Conservation (phyloP, 345 rosid species). For the Nasturtium officinale region DNA sequence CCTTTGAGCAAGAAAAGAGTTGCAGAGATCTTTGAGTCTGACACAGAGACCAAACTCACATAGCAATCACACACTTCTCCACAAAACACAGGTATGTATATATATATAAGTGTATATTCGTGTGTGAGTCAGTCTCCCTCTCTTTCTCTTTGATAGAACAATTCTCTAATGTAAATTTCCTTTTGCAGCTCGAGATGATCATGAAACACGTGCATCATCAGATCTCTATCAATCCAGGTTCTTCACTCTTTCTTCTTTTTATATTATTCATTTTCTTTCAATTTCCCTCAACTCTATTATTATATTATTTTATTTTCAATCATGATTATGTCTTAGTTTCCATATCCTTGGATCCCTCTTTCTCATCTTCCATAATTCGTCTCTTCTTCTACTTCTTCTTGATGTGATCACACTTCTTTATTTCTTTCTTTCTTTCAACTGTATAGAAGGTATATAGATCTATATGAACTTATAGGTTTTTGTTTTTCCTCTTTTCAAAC, state of each 20-base stretch:
- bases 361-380: slow-evolving; percentile 41
- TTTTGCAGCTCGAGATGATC: slow-evolving; percentile 61
- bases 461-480: slow-evolving; percentile 18
- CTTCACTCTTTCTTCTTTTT: slow-evolving; percentile 45
- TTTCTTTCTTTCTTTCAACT: slow-evolving; percentile 15
- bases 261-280: slow-evolving; percentile 33
- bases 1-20: slow-evolving; percentile 51
- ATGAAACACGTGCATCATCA: slow-evolving; percentile 77
- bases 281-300: slow-evolving; percentile 34
- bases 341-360: slow-evolving; percentile 40
- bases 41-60: slow-evolving; percentile 57
- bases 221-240: slow-evolving; percentile 74
- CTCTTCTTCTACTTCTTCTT: slow-evolving; percentile 30
- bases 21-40: slow-evolving; percentile 70
- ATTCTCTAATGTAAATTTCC: slow-evolving; percentile 44
- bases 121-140: slow-evolving; percentile 31
- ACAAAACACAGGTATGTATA: slow-evolving; percentile 40
- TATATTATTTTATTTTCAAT: slow-evolving; percentile 47
- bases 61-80: slow-evolving; percentile 47
- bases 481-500: neutral
- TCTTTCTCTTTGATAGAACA: slow-evolving; percentile 38
- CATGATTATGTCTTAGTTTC: slow-evolving; percentile 51
- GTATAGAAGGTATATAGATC: slow-evolving; percentile 16
- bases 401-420: slow-evolving; percentile 32
- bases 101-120: slow-evolving; percentile 33